phyloP scores from a whole-genome alignment of 441 rosid species.

The Adansonia rubrostipa region DNA sequence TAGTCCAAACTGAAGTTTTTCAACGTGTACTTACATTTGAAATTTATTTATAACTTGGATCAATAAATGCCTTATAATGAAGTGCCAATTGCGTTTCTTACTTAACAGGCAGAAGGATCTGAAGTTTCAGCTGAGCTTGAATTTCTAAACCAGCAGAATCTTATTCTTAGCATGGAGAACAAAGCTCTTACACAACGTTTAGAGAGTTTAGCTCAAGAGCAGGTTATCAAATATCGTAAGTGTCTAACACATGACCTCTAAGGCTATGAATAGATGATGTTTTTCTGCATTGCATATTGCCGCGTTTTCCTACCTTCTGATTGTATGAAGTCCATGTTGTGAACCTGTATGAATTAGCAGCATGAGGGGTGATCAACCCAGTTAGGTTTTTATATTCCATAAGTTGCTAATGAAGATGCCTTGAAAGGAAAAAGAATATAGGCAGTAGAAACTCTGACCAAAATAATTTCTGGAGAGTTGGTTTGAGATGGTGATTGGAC shows the following conservation, averaged over 20 bases:
- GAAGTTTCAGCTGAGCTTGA: constrained; percentile 94
- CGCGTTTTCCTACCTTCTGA: constrained; percentile 15
- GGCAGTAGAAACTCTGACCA: too few species aligned
- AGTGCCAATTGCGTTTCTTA: not conserved
- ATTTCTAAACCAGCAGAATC: constrained; percentile 90
- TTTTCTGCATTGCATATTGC: not conserved
- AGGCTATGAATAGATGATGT: constrained; percentile 5
- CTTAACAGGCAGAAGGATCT: constrained; percentile 83
- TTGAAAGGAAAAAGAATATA: not conserved
- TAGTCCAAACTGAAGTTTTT: constrained; percentile 19
- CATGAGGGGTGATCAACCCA: not conserved
- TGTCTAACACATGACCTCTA: constrained; percentile 30
- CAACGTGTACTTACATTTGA: not conserved
- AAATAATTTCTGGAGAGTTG: too few species aligned
- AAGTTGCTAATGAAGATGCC: not conserved
- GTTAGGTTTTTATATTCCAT: not conserved
- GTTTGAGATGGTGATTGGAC: not conserved
- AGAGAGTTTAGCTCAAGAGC: constrained; percentile 87
- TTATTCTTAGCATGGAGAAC: constrained; percentile 96
- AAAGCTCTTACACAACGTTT: constrained; percentile 92
- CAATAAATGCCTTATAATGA: constrained; percentile 11
- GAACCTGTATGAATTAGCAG: not conserved
- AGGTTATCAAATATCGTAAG: constrained; percentile 85
- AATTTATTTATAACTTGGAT: constrained; percentile 3
- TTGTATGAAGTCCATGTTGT: not conserved